A percentile compares a stretch with the other conserved stretches of the same genome.
phyloP scores from a whole-genome alignment of 2,329 filamentous ascomycete genomes.

The Diaporthe amygdali region DNA sequence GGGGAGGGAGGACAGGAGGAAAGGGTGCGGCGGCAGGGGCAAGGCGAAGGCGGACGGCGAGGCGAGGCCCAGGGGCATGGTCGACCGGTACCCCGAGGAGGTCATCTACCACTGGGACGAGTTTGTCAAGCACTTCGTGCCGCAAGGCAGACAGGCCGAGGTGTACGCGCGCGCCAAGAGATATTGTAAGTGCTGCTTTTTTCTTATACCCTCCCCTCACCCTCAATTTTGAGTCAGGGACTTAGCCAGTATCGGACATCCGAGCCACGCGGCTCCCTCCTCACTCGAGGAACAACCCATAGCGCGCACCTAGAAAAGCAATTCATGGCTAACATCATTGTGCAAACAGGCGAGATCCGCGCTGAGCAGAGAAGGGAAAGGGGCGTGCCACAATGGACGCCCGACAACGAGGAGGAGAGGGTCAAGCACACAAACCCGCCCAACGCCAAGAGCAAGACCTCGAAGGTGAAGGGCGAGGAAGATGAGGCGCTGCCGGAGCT shows the following conservation, averaged over 20 bases:
- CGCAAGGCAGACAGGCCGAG: conserved; percentile 12
- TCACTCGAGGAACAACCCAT: not conserved
- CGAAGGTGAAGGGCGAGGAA: not conserved
- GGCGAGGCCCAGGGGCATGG: conserved; percentile 20
- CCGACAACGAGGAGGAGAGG: conserved; percentile 19
- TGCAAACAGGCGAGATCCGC: conserved; percentile 16
- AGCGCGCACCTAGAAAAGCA: not conserved
- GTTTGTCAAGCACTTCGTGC: conserved; percentile 22
- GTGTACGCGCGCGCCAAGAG: conserved; percentile 17
- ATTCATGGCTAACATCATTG: not conserved
- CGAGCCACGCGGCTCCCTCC: not conserved
- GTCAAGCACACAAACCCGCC: conserved; percentile 17
- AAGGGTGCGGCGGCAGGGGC: not conserved
- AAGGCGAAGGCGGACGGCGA: not conserved
- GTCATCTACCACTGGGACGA: conserved; percentile 26
- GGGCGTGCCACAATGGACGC: conserved; percentile 21
- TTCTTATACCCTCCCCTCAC: not conserved
- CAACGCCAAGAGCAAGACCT: not conserved
- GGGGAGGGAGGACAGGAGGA: not conserved
- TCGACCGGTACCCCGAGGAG: conserved; percentile 25
- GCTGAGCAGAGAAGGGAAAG: conserved; percentile 20
- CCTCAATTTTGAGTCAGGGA: not conserved
- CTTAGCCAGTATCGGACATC: too few species aligned
- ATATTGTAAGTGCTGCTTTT: conserved; percentile 6
- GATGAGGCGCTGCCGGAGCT: conserved; percentile 1